Evolutionary conservation across 495 filamentous ascomycete genomes (phyloP).

Genomic region (Penicillium cosmopolitanum): DNA sequence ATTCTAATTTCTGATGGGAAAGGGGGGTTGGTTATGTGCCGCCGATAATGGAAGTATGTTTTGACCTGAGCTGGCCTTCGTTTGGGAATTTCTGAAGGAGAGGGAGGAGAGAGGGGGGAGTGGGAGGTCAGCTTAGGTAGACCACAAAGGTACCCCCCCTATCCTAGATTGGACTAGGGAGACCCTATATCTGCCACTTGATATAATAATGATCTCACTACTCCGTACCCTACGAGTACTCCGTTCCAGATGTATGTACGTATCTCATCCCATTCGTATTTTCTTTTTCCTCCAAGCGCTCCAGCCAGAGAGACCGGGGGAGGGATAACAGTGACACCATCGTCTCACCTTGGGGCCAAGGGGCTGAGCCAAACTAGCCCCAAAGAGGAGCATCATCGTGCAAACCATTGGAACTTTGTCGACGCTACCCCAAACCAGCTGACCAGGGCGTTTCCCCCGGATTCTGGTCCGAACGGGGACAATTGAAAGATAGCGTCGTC

Average conservation of each 20-base stretch:
- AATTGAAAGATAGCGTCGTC: neutral
- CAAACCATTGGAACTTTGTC: neutral
- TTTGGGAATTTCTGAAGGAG: neutral
- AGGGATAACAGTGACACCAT: slow-evolving; percentile 1
- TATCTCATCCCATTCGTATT: neutral
- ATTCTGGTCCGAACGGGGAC: slow-evolving; percentile 23
- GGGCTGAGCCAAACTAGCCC: neutral
- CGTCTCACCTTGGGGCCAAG: slow-evolving; percentile 3
- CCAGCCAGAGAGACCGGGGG: neutral
- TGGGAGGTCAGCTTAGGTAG: neutral
- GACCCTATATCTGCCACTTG: neutral
- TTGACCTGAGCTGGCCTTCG: neutral
- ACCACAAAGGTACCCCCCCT: neutral
- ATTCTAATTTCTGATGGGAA: slow-evolving; percentile 10
- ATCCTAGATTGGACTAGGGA: neutral
- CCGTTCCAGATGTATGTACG: neutral
- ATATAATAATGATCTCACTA: slow-evolving; percentile 6
- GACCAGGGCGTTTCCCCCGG: slow-evolving; percentile 24
- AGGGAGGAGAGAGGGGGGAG: neutral
- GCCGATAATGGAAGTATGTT: slow-evolving; percentile 21
- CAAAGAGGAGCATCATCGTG: neutral
- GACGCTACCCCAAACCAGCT: slow-evolving; percentile 5
- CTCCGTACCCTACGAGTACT: neutral
- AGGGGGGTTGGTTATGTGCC: neutral
- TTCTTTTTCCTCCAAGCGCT: neutral